Percentiles rank a stretch among this genome's conserved stretches.
Evolutionary conservation across 1,284 basidiomycete genomes (phyloP).

Genomic region (Neonothopanus nambi): DNA sequence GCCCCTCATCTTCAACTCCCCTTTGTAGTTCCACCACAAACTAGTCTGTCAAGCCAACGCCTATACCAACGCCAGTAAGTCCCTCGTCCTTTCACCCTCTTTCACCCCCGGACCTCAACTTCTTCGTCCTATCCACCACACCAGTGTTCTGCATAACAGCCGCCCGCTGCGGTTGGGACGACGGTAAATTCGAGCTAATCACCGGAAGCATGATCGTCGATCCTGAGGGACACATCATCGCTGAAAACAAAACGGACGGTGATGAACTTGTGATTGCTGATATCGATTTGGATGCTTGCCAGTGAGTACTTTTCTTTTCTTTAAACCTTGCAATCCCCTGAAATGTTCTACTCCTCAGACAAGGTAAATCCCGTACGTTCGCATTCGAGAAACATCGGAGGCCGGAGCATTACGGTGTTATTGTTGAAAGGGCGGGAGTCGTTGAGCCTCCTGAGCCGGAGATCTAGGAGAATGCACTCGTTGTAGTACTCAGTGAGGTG

Average conservation of each 20-base stretch:
- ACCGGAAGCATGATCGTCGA: slow-evolving; percentile 17
- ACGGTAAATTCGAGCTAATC: slow-evolving; percentile 17
- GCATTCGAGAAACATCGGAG: slow-evolving; percentile 17
- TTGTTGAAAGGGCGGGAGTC: slow-evolving; percentile 15
- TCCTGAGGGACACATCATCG: slow-evolving; percentile 17
- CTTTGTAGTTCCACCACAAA: slow-evolving; percentile 15
- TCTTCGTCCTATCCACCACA: background rate
- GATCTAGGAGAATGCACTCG: no score
- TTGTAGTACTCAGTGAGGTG: no score
- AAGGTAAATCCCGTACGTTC: slow-evolving; percentile 17
- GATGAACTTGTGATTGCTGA: slow-evolving; percentile 18
- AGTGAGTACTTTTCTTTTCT: background rate
- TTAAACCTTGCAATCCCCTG: background rate
- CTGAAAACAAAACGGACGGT: slow-evolving; percentile 14
- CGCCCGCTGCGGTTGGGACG: slow-evolving; percentile 10
- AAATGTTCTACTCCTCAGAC: background rate
- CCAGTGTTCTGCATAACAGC: slow-evolving; percentile 1
- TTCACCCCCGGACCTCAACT: background rate
- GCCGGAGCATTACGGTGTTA: slow-evolving; percentile 16
- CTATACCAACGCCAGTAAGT: slow-evolving; percentile 8
- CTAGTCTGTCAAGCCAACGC: slow-evolving; percentile 16
- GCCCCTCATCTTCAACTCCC: background rate
- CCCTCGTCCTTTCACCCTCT: background rate
- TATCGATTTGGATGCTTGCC: slow-evolving; percentile 17
- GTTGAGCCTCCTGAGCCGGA: slow-evolving; percentile 1